phyloP scores from a whole-genome alignment of 345 rosid genomes.

The Euclidium syriacum region DNA sequence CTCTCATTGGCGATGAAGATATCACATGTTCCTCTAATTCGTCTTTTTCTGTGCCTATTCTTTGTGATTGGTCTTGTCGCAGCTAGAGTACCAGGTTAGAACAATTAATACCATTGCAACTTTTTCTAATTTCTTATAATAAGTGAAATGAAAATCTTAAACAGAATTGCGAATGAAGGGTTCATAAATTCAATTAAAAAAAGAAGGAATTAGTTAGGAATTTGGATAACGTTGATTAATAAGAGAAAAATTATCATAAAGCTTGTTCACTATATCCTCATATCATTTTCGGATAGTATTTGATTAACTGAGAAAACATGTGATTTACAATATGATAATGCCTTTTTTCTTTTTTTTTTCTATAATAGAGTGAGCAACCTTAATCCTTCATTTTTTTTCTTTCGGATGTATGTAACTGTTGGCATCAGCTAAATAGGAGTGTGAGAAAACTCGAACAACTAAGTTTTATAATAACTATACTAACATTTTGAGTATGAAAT shows the following conservation, averaged over 20 bases:
- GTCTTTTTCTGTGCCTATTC: slow-evolving; percentile 2
- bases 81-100: neutral
- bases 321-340: no score
- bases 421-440: no score
- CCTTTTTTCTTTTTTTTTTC: no score
- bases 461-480: neutral
- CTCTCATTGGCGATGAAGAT: neutral
- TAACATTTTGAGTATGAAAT: neutral
- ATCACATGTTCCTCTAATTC: neutral
- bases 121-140: neutral
- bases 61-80: neutral
- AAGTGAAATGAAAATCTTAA: neutral
- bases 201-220: no score
- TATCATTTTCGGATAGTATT: neutral
- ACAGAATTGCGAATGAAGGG: neutral
- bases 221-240: neutral
- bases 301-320: neutral
- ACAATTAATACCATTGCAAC: neutral
- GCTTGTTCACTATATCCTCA: neutral
- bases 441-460: no score
- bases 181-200: neutral
- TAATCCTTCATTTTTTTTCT: no score
- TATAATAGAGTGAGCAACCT: neutral
- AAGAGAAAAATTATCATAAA: neutral
- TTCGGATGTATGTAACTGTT: no score